Evolutionary conservation across 2,329 filamentous ascomycete genomes (phyloP).

Genomic region (Blastomyces gilchristii): DNA sequence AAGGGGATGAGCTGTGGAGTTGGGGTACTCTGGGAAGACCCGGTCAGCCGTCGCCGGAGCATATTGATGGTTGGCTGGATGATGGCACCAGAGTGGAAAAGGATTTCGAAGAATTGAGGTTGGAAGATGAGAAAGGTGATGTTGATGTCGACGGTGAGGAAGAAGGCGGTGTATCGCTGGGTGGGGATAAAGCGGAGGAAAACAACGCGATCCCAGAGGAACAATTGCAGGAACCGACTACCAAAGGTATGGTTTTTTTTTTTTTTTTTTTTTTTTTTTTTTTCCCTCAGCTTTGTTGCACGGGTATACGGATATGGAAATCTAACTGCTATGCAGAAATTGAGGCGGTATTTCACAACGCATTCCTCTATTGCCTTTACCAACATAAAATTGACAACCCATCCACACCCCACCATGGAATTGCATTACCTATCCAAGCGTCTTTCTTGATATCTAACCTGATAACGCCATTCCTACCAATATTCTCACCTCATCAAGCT

Average conservation of each 20-base stretch:
- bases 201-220: slow-evolving; percentile 30
- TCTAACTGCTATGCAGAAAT: slow-evolving; percentile 42
- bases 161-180: slow-evolving; percentile 16
- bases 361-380: slow-evolving; percentile 53
- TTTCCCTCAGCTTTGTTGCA: not conserved
- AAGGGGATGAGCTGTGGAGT: slow-evolving; percentile 58
- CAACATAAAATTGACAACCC: slow-evolving; percentile 49
- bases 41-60: slow-evolving; percentile 44
- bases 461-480: slow-evolving; percentile 56
- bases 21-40: slow-evolving; percentile 48
- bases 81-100: slow-evolving; percentile 28
- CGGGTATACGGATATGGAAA: not conserved
- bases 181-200: slow-evolving; percentile 21
- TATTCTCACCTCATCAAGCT: slow-evolving; percentile 45
- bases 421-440: slow-evolving; percentile 54
- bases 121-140: slow-evolving; percentile 37
- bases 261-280: not conserved
- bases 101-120: slow-evolving; percentile 31
- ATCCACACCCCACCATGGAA: slow-evolving; percentile 41
- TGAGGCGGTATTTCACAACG: slow-evolving; percentile 54
- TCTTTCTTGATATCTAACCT: slow-evolving; percentile 54
- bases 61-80: slow-evolving; percentile 43
- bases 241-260: slow-evolving; percentile 38
- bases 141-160: slow-evolving; percentile 22
- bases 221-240: slow-evolving; percentile 43